Evolutionary conservation across 306 rosid species (phyloP), one percentile per base, ranked within the genome.

Genomic region (Cucumis melo): DNA sequence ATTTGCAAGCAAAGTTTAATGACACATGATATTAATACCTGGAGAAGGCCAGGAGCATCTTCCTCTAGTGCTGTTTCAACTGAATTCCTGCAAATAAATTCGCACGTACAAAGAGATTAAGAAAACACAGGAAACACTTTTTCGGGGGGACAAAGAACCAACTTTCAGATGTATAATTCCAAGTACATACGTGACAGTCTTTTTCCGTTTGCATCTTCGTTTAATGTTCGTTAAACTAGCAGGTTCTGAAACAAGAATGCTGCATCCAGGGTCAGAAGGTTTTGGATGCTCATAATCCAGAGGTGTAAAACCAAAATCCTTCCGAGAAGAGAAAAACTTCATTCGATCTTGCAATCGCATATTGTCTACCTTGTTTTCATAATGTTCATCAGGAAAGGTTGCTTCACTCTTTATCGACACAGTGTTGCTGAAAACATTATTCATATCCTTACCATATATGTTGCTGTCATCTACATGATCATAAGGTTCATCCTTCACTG

Each of bases 41-140:
- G 88, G 82, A 93, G 83, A 20, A 93, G 98, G 77, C 98, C 98
- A 67, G 98, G 98, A 77, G 94, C 98, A 87, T 91, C 98, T 83
- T 93, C 98, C 83, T 91, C 96, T 53, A 93, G 80, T 24, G 96
- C 97, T 54, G 91, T 84, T 85, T 91, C 79, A 86, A 91, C 71
- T 12, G 96, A 91, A 83, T 91, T 91, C 81, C 98, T 93, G 88
- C 83, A 90, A 82, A 74, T 17, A 50, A 44, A 66, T 74, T 74
- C 50, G 24, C 62, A 79, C 17, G 36, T n/a, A 27, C 32, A 58
- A 80, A 48, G 55, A 48, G 55, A 55, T 19, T 81, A 74, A 65
- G 68, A 50, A 54, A 42, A 38, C 36, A 27, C 60, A 81, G 44
- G 48, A 72, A 16, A 51, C 20, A 1, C 12, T 46, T 46, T 46